Base-by-base conservation (phyloP, 2,329 filamentous ascomycete genomes). In the Neonectria coccinea region DNA sequence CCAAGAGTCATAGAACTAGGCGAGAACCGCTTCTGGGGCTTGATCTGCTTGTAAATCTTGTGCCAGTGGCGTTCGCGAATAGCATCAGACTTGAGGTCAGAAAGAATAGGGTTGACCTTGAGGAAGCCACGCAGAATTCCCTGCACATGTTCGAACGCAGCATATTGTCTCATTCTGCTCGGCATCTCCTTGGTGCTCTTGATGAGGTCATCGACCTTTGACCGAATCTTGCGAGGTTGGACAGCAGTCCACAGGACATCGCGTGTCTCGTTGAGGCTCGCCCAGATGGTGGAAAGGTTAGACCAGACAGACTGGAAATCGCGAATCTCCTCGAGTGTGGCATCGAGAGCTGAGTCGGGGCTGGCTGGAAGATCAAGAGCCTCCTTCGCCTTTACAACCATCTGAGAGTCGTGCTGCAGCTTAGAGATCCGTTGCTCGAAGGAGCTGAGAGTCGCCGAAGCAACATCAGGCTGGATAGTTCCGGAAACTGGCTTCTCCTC, bases 141-240 rank as follows among this genome's bases (percentile, higher is more conserved):
- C 77, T 99, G 97, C 42, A 99, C 94, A 75, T 99, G 95, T 79
- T 99, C 97, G 77, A 99, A 99, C n/a, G 97, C 97, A 72, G 97
- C 95, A 79, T 99, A 99, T 76, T 99, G 97, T 65, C 97, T 91
- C 95, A 99, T 98, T 64, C 96, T 91, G 79, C 94, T 97, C 0
- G 97, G 96, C 96, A 99, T 98, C 67, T 98, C 95, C 81, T 97
- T 98, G 39, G 94, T 98, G 87, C 97, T 97, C 83, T 97, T 97
- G 78, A 98, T 93, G 57, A 98, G 86, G 52, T 91, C 91, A 75
- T 99, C 95, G 55, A 99, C 90, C 67, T 93, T 92, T 72, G 92
- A 88, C 41, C 96, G 89, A 63, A 99, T 89, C 81, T 98, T 99
- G 68, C 96, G 89, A 9, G 97, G 95, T 76, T 98, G 94, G 1